Conservation (phyloP, 2,329 filamentous ascomycete genomes). For the Ophiocordyceps unilateralis region DNA sequence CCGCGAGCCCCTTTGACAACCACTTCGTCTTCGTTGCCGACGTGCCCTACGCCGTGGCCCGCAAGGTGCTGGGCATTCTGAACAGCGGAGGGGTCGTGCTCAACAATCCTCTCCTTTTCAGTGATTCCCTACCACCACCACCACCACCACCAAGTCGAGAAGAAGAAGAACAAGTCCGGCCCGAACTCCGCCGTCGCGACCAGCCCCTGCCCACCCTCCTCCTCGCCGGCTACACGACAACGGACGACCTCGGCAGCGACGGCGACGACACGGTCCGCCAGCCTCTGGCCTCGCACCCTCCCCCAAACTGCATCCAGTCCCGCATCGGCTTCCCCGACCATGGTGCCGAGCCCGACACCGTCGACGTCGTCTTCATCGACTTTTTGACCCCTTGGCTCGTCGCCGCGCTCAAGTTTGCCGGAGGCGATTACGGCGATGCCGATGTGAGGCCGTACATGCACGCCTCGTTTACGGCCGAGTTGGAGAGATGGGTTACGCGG, state of each 20-base stretch:
- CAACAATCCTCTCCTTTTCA: not conserved
- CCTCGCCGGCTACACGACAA: conserved; percentile 66
- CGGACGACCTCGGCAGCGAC: conserved; percentile 64
- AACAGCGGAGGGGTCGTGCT: conserved; percentile 22
- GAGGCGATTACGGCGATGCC: conserved; percentile 28
- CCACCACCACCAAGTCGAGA: not conserved
- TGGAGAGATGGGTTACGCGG: conserved; percentile 39
- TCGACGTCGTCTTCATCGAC: conserved; percentile 83
- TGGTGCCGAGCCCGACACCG: conserved; percentile 41
- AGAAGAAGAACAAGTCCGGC: not conserved
- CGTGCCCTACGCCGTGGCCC: conserved; percentile 63
- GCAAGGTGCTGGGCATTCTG: conserved; percentile 43
- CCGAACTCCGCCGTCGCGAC: too few relatives aligned
- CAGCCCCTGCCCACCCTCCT: conserved; percentile 23
- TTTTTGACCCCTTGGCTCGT: conserved; percentile 77
- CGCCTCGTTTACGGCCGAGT: conserved; percentile 35
- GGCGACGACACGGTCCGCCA: conserved; percentile 84
- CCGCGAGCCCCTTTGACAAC: conserved; percentile 77
- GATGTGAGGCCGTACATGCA: conserved; percentile 36
- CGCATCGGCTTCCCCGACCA: conserved; percentile 41
- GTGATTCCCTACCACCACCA: not conserved
- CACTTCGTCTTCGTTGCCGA: conserved; percentile 60
- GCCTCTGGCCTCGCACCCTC: conserved; percentile 52
- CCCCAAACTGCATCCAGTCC: conserved; percentile 73
- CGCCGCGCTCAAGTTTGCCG: conserved; percentile 48